Evolutionary conservation across 305 asterid genomes (phyloP), one percentile per base, ranked within the genome.

Genomic region (Lippia alba): DNA sequence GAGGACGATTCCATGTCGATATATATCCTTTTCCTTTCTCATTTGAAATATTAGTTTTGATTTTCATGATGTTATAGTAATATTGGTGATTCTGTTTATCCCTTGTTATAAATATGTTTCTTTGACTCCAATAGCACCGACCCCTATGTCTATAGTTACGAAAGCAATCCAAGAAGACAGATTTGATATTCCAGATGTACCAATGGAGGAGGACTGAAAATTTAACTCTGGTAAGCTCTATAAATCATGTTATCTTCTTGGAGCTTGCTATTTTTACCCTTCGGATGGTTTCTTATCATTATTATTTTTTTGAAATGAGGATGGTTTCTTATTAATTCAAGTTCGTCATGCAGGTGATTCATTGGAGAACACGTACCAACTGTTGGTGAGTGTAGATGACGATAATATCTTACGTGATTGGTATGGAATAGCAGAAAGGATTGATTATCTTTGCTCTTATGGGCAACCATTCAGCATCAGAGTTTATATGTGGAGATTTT

Each of bases 101-200:
- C 51, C n/a, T 20, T 64, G 4, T 39, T n/a, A 50, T 41, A 44
- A 46, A 44, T 19, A 63, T 33, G 51, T 49, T 62, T 80, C 85
- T 90, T 87, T 89, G 79, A 87, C 85, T 73, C 51, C 67, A 11
- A 44, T 56, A 48, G 61, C 73, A 89, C 93, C 90, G 6, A 73
- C 82, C 33, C 86, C 89, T 39, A 51, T 79, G 67, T 85, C 82
- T 10, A 84, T 86, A 72, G 85, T 85, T 44, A 84, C 78, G 58
- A 89, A 85, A 79, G 69, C 85, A 34, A 81, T 87, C 41, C 83
- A 81, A 73, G 94, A 90, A 80, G 96, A 90, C 77, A 86, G 92
- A 80, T 86, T 84, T 51, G 91, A 90, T 68, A 76, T 90, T 68
- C 96, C 96, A 0, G 88, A 86, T 17, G 94, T 90, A 54, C 96